These are phyloP conservation scores for Lepidium sativum DNA, from an alignment of 345 rosid species.

Conservation along the genomic window DNA sequence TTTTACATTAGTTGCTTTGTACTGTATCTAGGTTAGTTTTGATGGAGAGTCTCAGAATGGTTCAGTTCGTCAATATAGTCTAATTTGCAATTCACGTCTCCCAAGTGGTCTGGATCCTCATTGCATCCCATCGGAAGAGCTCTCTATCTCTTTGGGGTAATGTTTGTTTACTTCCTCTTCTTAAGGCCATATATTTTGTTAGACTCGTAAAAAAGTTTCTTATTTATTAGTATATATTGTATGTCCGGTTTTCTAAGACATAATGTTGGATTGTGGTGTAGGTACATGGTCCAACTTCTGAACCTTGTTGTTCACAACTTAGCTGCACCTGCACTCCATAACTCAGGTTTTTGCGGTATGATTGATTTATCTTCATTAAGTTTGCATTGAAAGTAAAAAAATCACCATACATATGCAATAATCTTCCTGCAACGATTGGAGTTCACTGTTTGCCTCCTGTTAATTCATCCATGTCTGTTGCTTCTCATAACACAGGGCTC, in stretches of 20 bases:
- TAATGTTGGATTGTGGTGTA: conserved; percentile 22
- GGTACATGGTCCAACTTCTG: conserved; percentile 90
- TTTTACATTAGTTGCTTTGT: not conserved
- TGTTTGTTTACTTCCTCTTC: not conserved
- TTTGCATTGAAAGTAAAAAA: not conserved
- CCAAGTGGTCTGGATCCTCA: conserved; percentile 96
- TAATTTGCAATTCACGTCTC: conserved; percentile 77
- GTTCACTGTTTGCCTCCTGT: not conserved
- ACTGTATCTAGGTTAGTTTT: conserved; percentile 39
- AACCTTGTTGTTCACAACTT: conserved; percentile 69
- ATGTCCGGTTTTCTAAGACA: not conserved
- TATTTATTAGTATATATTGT: not conserved
- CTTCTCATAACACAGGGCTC: conserved; percentile 52
- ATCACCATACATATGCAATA: not conserved
- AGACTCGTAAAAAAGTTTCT: not conserved
- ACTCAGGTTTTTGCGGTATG: conserved; percentile 98
- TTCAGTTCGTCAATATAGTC: conserved; percentile 46
- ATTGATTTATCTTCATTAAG: not conserved
- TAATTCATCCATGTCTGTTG: not conserved
- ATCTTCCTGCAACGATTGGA: not conserved
- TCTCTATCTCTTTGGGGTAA: conserved; percentile 91
- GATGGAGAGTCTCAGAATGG: conserved; percentile 61
- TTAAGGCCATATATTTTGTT: not conserved
- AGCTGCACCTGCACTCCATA: conserved; percentile 85
- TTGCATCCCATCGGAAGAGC: conserved; percentile 85